Evolutionary conservation across 2,329 filamentous ascomycete genomes (phyloP), one percentile per base, ranked within the genome.

Genomic region (Rachicladosporium sp.): DNA sequence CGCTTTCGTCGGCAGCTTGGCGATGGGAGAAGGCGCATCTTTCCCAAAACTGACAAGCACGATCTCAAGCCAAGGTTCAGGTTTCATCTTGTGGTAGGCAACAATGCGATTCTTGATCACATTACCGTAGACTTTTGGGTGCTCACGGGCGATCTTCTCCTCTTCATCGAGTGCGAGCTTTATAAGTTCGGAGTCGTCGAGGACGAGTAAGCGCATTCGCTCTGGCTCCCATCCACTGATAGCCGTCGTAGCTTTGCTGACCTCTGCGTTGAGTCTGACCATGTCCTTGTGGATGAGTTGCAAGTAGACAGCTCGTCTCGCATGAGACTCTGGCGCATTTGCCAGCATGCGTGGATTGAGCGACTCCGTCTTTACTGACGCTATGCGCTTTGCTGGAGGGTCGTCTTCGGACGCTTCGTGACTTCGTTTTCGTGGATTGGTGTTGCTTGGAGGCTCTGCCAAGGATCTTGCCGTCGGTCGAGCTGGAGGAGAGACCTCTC

Each of bases 91-190:
- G 54, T 81, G 85, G 55, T 87, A 78, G 33, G 70, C 70, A 50
- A 82, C 71, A 43, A 96, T 80, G 29, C 78, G 78, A 48, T 86
- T 82, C 55, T 88, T 93, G 58, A 96, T 76, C 19, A 87, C 68
- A 51, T 93, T 94, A 6, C 73, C 68, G 54, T 98, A 98, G 19
- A 96, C 76, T 0, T 71, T 62, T 1, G 71, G 64, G 43, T 80
- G 80, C 10, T 79, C 76, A 9, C 67, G 68, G 1, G 87, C 87
- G 6, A 76, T 66, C 29, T 74, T 74, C 56, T 93, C 78, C 61
- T 98, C 93, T 43, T 88, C 77, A 48, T 89, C 81, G 1, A 89
- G 64, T 1, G 77, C 75, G 44, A 76, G 67, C 48, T 71, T 73
- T 44, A 87, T 80, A 13, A 88, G 66, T 33, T 79, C 73, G 53